A percentile compares a stretch with the other conserved stretches of the same genome.
These are phyloP conservation scores for Populus hybrid DNA, from an alignment of 441 rosid species.

Conservation along the genomic window DNA sequence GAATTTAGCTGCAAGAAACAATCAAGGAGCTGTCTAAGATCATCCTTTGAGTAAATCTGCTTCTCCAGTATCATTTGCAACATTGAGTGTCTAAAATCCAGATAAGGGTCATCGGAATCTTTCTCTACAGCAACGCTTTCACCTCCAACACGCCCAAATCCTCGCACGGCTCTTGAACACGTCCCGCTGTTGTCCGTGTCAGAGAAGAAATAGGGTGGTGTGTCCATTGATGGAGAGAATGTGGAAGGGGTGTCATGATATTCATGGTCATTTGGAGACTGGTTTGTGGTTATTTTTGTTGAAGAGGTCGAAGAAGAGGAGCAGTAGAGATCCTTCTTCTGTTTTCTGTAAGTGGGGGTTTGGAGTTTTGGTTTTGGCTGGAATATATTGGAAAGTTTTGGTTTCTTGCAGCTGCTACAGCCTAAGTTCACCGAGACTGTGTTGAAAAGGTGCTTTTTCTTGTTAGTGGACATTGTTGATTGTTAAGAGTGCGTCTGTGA, in stretches of 20 bases:
- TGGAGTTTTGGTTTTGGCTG: conserved; percentile 30
- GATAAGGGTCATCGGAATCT: conserved; percentile 64
- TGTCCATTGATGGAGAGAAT: conserved; percentile 38
- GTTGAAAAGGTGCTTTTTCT: conserved; percentile 49
- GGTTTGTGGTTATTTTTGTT: conserved; percentile 24
- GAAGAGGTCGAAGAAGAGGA: conserved; percentile 27
- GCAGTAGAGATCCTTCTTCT: conserved; percentile 5
- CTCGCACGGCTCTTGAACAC: conserved; percentile 30
- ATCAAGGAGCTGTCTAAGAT: conserved; percentile 60
- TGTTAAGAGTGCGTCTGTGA: not conserved
- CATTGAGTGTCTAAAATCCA: conserved; percentile 67
- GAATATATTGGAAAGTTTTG: conserved; percentile 47
- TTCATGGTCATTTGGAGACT: conserved; percentile 9
- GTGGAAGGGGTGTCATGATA: conserved; percentile 30
- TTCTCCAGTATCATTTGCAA: conserved; percentile 67
- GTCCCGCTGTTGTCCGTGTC: not conserved
- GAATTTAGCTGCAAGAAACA: conserved; percentile 71
- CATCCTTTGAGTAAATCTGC: conserved; percentile 49
- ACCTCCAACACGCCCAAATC: conserved; percentile 52
- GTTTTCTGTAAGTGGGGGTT: conserved; percentile 18
- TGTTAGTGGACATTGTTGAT: conserved; percentile 29
- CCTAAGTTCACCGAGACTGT: conserved; percentile 64
- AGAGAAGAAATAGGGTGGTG: conserved; percentile 24
- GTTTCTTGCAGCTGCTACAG: conserved; percentile 62
- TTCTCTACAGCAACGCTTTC: conserved; percentile 64